Percentiles rank a stretch among this genome's conserved stretches.
Evolutionary conservation across 371 early-diverging fungal species (phyloP).

Genomic region (Mucor irregularis): DNA sequence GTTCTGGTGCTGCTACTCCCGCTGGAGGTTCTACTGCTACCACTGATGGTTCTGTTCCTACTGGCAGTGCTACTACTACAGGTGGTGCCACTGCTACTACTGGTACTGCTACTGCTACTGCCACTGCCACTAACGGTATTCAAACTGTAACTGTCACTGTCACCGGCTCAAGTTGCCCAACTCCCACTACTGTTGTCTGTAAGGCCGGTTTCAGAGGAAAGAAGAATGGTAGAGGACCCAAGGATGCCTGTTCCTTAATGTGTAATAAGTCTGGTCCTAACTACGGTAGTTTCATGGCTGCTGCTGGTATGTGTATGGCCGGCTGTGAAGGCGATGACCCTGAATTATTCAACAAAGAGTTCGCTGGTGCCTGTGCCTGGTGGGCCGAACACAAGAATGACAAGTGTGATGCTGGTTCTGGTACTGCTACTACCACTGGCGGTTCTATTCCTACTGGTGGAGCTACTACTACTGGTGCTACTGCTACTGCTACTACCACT

Average conservation of each 20-base stretch:
- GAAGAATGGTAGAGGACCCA: constrained; percentile 15
- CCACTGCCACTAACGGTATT: constrained; percentile 13
- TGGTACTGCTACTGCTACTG: constrained; percentile 4
- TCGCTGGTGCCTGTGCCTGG: constrained; percentile 19
- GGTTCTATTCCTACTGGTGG: not conserved
- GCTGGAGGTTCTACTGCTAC: not conserved
- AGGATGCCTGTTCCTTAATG: constrained; percentile 22
- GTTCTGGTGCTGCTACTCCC: not conserved
- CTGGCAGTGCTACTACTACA: not conserved
- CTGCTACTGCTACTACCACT: not conserved
- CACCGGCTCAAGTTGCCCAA: constrained; percentile 8
- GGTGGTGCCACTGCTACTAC: not conserved
- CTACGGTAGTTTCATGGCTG: constrained; percentile 28
- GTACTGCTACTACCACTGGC: not conserved
- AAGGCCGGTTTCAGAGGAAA: constrained; percentile 16
- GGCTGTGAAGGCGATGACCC: constrained; percentile 17
- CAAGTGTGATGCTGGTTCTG: not conserved
- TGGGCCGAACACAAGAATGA: constrained; percentile 13
- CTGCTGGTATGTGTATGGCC: constrained; percentile 34
- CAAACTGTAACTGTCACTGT: too few species aligned
- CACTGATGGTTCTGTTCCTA: not conserved
- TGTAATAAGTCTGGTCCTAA: constrained; percentile 25
- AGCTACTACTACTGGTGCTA: not conserved
- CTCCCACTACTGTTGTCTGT: constrained; percentile 12
- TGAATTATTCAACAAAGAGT: constrained; percentile 17